phyloP scores from a whole-genome alignment of 2,329 filamentous ascomycete genomes.

The Zarea fungicola region DNA sequence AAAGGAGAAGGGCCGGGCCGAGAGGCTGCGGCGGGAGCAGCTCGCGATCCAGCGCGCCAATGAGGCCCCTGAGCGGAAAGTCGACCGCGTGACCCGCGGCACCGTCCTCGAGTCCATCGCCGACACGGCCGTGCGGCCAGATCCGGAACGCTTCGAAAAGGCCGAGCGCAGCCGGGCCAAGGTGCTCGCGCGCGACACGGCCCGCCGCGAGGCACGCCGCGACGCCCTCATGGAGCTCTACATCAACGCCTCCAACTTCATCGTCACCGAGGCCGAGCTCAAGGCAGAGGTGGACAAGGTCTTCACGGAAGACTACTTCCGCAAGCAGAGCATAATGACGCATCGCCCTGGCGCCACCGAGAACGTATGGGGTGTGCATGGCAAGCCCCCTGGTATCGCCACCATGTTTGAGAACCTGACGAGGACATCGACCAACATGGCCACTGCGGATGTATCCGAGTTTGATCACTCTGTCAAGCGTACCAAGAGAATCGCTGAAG shows the following conservation, averaged over 20 bases:
- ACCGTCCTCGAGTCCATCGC: slow-evolving; percentile 51
- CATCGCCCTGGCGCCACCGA: slow-evolving; percentile 31
- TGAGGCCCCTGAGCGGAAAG: slow-evolving; percentile 62
- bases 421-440: slow-evolving; percentile 30
- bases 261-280: slow-evolving; percentile 74
- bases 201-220: slow-evolving; percentile 54
- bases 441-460: slow-evolving; percentile 33
- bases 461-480: slow-evolving; percentile 42
- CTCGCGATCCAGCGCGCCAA: slow-evolving; percentile 43
- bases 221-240: slow-evolving; percentile 82
- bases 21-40: slow-evolving; percentile 42
- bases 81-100: slow-evolving; percentile 70
- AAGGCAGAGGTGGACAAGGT: slow-evolving; percentile 65
- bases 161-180: slow-evolving; percentile 42
- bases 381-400: slow-evolving; percentile 39
- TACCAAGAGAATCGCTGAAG: slow-evolving; percentile 53
- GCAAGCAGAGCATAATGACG: slow-evolving; percentile 27
- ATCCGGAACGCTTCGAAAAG: slow-evolving; percentile 57
- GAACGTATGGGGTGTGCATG: slow-evolving; percentile 49
- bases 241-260: slow-evolving; percentile 81
- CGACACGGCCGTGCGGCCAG: slow-evolving; percentile 48
- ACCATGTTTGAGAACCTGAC: slow-evolving; percentile 38
- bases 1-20: slow-evolving; percentile 30
- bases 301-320: slow-evolving; percentile 63
- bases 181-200: slow-evolving; percentile 35